Conservation (phyloP, 768 basidiomycete species). For the Pleurotus salmoneostramineus region DNA sequence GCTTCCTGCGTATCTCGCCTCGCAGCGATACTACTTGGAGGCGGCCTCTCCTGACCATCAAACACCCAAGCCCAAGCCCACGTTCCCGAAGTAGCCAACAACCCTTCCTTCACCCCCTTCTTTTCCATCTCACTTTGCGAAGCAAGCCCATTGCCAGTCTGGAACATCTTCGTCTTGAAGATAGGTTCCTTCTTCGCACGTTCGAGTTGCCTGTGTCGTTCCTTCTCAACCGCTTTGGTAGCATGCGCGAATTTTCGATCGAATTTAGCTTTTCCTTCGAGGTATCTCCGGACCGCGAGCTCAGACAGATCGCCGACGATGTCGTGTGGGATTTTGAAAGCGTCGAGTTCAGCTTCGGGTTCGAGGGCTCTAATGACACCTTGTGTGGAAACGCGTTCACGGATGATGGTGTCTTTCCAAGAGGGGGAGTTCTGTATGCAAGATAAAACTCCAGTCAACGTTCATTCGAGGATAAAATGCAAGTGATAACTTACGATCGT, state of each 20-base stretch:
- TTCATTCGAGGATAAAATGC: neutral
- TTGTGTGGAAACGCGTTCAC: conserved; percentile 82
- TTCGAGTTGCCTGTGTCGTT: conserved; percentile 62
- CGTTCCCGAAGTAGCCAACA: conserved; percentile 43
- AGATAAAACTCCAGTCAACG: neutral
- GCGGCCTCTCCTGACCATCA: conserved; percentile 76
- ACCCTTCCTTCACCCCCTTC: conserved; percentile 28
- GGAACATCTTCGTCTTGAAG: conserved; percentile 47
- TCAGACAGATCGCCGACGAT: conserved; percentile 77
- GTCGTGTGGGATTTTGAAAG: conserved; percentile 59
- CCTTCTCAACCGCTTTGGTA: conserved; percentile 55
- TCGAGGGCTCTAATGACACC: conserved; percentile 87
- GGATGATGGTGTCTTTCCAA: conserved; percentile 70
- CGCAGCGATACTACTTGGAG: conserved; percentile 90
- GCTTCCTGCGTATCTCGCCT: conserved; percentile 84
- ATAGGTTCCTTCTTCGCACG: conserved; percentile 60
- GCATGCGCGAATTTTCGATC: conserved; percentile 65
- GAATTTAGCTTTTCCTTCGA: conserved; percentile 55
- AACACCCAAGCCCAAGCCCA: conserved; percentile 88
- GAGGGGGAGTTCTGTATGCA: conserved; percentile 24
- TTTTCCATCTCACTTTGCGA: conserved; percentile 8
- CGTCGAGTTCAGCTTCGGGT: conserved; percentile 58
- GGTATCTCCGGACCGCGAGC: conserved; percentile 69
- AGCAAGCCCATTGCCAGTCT: conserved; percentile 20
- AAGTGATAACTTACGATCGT: conserved; percentile 34